Conservation (phyloP, 2,329 filamentous ascomycete species). For the Fusarium pseudocircinatum region DNA sequence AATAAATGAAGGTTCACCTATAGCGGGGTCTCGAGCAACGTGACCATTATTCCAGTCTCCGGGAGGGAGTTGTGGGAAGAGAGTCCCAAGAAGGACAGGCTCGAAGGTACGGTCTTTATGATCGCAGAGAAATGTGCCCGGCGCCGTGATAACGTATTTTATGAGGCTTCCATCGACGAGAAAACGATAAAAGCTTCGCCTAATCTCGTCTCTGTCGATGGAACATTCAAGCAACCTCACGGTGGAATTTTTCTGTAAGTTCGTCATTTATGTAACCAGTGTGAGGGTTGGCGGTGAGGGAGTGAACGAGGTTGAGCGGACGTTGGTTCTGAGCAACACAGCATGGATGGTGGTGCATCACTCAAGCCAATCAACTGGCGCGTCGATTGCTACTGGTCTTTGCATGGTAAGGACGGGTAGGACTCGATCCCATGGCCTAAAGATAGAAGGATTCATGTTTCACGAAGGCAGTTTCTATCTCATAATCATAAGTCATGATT, state of each 20-base stretch:
- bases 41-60: conserved; percentile 41
- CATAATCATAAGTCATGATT: background rate
- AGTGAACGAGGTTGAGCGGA: background rate
- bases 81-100: conserved; percentile 38
- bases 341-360: background rate
- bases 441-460: background rate
- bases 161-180: conserved; percentile 37
- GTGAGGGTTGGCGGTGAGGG: background rate
- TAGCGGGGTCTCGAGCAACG: conserved; percentile 28
- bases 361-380: background rate
- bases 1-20: conserved; percentile 28
- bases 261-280: background rate
- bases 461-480: background rate
- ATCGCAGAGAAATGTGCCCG: conserved; percentile 33
- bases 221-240: conserved; percentile 42
- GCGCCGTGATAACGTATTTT: conserved; percentile 41
- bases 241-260: conserved; percentile 2
- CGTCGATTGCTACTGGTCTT: background rate
- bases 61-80: conserved; percentile 41
- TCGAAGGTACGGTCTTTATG: conserved; percentile 42
- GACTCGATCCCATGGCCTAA: background rate
- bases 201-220: conserved; percentile 34
- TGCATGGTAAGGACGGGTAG: background rate
- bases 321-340: background rate
- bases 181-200: conserved; percentile 44